A percentile compares a stretch with the other conserved stretches of the same genome.
Evolutionary conservation across 2,329 filamentous ascomycete species (phyloP).

Genomic region (Hymenoscyphus salicellus): DNA sequence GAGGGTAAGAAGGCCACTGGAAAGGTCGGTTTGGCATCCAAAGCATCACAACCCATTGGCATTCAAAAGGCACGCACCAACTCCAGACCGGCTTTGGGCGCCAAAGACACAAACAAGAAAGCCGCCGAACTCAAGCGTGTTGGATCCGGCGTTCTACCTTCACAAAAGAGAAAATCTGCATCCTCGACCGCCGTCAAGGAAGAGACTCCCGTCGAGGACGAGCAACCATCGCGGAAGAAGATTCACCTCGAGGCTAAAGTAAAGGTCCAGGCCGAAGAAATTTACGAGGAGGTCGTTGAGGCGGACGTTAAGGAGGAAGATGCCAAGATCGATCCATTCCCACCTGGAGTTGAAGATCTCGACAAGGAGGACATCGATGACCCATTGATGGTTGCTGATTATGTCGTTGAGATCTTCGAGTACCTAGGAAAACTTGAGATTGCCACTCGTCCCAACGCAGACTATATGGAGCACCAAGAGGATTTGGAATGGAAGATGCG

Average conservation of each 20-base stretch:
- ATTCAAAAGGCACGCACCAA: slow-evolving; percentile 67
- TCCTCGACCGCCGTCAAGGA: slow-evolving; percentile 55
- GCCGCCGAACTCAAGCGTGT: slow-evolving; percentile 66
- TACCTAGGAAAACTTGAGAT: slow-evolving; percentile 87
- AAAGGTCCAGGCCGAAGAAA: slow-evolving; percentile 38
- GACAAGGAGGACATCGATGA: slow-evolving; percentile 88
- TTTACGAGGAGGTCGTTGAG: slow-evolving; percentile 37
- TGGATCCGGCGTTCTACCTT: slow-evolving; percentile 65
- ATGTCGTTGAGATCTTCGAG: slow-evolving; percentile 95
- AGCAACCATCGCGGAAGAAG: slow-evolving; percentile 69
- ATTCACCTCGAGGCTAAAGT: slow-evolving; percentile 54
- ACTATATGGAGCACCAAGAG: slow-evolving; percentile 93
- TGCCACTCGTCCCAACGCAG: slow-evolving; percentile 76
- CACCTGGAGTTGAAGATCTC: slow-evolving; percentile 58
- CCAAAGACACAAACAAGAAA: slow-evolving; percentile 67
- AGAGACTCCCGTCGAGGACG: slow-evolving; percentile 57
- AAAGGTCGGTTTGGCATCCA: slow-evolving; percentile 71
- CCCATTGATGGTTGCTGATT: slow-evolving; percentile 96
- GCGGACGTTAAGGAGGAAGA: slow-evolving; percentile 33
- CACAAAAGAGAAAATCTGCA: slow-evolving; percentile 64
- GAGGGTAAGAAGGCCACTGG: slow-evolving; percentile 74
- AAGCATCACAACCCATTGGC: slow-evolving; percentile 76
- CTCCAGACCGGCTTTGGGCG: slow-evolving; percentile 59
- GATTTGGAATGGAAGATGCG: slow-evolving; percentile 99
- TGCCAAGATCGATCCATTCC: slow-evolving; percentile 29